Evolutionary conservation across 2,329 filamentous ascomycete species (phyloP), one percentile per base, ranked within the genome.

Genomic region (Ceratocystis eucalypticola): DNA sequence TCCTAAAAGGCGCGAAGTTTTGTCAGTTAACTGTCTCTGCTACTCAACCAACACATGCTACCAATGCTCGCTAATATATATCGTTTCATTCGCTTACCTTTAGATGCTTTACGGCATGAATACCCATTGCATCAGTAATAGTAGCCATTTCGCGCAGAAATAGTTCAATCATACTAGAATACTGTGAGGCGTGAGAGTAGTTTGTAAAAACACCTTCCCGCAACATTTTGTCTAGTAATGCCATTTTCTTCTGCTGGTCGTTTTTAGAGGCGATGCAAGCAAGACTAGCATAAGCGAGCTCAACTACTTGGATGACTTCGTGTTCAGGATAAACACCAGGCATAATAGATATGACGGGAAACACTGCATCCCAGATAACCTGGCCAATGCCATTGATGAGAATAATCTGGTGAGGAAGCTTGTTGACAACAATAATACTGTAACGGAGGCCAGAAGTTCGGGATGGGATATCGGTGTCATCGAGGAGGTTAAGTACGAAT

Each of bases 301-400:
- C 72, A 0, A 96, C 80, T 2, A 96, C 76, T 1, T 72, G 71
- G 1, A 88, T 72, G 3, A 88, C 88, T 66, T 94, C 88, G 0
- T 80, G 73, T 71, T 89, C 87, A 0, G 88, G 85, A 0, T 90
- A 96, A 53, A 96, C 77, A 12, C 81, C 84, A 0, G 93, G 92
- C 5, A 96, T 79, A 71, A 85, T 89, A 6, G 87, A 80, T n/a
- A 96, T 80, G 45, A 86, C 84, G 0, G 90, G 88, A 69, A 86
- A 81, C 1, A 90, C 75, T 2, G 86, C 82, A 22, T 90, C 82
- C 71, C 87, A 82, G 68, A 93, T 87, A 30, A 93, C 81, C 15
- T 80, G 76, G 25, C 80, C 82, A 6, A 93, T 82, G 0, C 88
- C 88, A 0, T 85, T 88, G 59, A 79, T 78, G 12, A 74, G 74